A percentile compares a stretch with the other conserved stretches of the same genome.
phyloP scores from a whole-genome alignment of 73 alveolate species.

The Stentor roeselii region DNA sequence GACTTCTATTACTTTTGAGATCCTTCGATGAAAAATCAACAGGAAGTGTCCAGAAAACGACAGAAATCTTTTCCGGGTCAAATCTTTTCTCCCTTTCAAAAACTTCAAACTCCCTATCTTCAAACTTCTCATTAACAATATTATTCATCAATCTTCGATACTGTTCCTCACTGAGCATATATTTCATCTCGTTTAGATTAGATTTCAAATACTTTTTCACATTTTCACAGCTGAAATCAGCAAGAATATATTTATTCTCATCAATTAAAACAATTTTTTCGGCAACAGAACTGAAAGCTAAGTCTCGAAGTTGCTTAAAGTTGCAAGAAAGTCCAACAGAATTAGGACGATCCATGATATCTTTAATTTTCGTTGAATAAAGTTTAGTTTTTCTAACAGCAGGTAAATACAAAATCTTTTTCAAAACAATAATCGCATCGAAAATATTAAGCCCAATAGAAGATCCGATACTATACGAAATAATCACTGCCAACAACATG shows the following conservation, averaged over 20 bases:
- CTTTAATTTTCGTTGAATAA: neutral
- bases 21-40: conserved; percentile 63
- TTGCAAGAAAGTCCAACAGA: neutral
- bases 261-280: neutral
- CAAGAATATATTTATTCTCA: neutral
- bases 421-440: conserved; percentile 75
- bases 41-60: conserved; percentile 44
- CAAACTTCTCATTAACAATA: neutral
- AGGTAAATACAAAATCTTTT: conserved; percentile 84
- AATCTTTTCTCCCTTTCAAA: neutral
- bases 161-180: neutral
- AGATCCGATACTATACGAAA: conserved; percentile 76
- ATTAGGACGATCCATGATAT: neutral
- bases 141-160: neutral
- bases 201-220: neutral
- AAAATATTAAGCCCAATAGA: conserved; percentile 68
- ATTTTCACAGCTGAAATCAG: neutral
- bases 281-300: neutral
- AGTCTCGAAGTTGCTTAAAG: neutral
- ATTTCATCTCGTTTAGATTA: too few species aligned
- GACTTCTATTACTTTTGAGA: conserved; percentile 53
- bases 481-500: conserved; percentile 65
- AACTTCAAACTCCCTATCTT: neutral
- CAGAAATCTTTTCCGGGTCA: neutral
- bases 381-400: neutral